Evolutionary conservation across 805 yeast species (phyloP), one percentile per base, ranked within the genome.

Genomic region (Kuraishia borneana): DNA sequence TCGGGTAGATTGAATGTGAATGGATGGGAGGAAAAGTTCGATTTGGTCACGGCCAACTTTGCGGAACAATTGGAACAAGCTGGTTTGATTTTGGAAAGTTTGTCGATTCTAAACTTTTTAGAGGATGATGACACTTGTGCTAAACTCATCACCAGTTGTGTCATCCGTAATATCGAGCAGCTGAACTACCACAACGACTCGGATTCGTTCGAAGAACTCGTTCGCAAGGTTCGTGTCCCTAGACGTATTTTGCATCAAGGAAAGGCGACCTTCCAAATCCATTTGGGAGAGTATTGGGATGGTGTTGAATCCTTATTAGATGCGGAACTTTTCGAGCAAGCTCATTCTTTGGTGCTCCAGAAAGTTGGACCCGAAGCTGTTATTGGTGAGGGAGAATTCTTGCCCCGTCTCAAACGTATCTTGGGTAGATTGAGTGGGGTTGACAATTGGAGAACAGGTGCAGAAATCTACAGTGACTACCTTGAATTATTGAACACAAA

Each of bases 321-420:
- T 9, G 95, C 95, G 0, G 62, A 60, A 8, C 51, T 68, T 33
- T 71, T 70, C 60, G 61, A 55, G 0, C 75, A 71, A 26, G 95
- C 95, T 0, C 92, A 83, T 46, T 49, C 56, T 2, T 56, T 73
- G 1, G 54, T 83, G 3, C 44, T 76, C 6, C 48, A 58, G 1
- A 51, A 63, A 3, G 79, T 85, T 21, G 97, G 89, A 0, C 97
- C 97, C 6, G 51, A 55, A 10, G 69, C 78, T 3, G 71, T 88
- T 1, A 68, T 77, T 12, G 61, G 69, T n/a, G 66, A 69, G 36
- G 56, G 51, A 10, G 33, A 43, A 5, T 41, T 30, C 33, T 42
- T 39, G 30, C 46, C 21, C 5, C 42, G 47, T 8, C 43, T 73
- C n/a, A 44, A 48, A n/a, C 39, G 37, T 2, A 40, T 80, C 7